These are phyloP conservation scores for Oryza meyeriana DNA, from an alignment of 176 grass and related monocot genomes.

Conservation along the genomic window DNA sequence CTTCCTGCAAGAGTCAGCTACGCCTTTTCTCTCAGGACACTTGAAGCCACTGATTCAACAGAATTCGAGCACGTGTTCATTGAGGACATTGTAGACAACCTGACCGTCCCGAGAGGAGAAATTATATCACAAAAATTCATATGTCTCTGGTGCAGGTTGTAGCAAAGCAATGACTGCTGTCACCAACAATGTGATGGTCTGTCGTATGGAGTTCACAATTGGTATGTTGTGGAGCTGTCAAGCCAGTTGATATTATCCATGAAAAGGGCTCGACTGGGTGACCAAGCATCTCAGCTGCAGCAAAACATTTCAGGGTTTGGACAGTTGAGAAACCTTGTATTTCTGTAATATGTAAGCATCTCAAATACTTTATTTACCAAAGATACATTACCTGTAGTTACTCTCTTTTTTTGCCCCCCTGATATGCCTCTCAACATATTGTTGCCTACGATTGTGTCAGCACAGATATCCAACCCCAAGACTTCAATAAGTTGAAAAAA, in stretches of 20 bases:
- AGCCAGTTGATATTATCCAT: constrained; percentile 96
- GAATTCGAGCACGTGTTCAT: constrained; percentile 74
- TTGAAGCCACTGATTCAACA: constrained; percentile 71
- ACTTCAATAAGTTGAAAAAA: constrained; percentile 33
- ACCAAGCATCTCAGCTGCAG: constrained; percentile 84
- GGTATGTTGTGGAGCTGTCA: constrained; percentile 84
- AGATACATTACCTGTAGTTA: constrained; percentile 70
- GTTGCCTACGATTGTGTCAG: constrained; percentile 73
- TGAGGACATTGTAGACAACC: constrained; percentile 71
- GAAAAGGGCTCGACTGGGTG: constrained; percentile 71
- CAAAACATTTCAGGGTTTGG: constrained; percentile 5
- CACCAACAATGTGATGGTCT: constrained; percentile 61
- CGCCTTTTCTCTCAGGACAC: constrained; percentile 75
- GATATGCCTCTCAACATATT: constrained; percentile 86
- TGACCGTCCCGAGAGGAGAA: constrained; percentile 74
- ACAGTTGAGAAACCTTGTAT: neutral
- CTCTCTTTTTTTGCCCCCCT: constrained; percentile 84
- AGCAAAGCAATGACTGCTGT: constrained; percentile 73
- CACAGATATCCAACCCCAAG: constrained; percentile 76
- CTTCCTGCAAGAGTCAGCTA: constrained; percentile 85
- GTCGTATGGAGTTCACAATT: constrained; percentile 72
- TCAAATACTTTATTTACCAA: neutral
- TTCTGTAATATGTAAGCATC: neutral
- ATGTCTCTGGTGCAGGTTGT: constrained; percentile 86
- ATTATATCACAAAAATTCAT: constrained; percentile 87